A percentile compares a stretch with the other conserved stretches of the same genome.
Evolutionary conservation across 2,329 filamentous ascomycete species (phyloP).

Genomic region (Colletotrichum sp.): DNA sequence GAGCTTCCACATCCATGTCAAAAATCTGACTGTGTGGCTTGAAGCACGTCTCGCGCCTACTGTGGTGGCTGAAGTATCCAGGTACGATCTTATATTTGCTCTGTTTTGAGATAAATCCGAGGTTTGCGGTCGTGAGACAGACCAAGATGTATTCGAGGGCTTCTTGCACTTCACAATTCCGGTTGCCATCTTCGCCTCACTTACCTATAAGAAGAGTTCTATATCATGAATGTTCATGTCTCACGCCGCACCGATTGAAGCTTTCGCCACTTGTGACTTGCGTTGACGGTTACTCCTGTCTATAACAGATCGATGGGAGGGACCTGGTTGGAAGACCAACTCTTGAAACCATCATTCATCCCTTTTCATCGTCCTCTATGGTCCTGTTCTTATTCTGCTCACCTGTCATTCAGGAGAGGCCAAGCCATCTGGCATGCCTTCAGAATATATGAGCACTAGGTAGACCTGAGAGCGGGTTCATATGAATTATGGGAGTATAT

Average conservation of each 20-base stretch:
- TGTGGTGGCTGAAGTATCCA: background rate
- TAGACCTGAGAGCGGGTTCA: background rate
- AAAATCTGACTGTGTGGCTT: rapidly evolving
- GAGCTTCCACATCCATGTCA: background rate
- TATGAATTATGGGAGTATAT: background rate
- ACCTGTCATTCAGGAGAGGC: background rate
- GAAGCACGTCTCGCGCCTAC: rapidly evolving
- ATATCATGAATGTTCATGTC: rapidly evolving
- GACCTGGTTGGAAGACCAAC: rapidly evolving
- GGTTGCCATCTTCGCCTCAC: rapidly evolving
- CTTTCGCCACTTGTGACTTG: background rate
- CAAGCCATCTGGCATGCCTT: rapidly evolving
- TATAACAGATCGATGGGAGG: rapidly evolving
- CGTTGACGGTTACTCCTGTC: background rate
- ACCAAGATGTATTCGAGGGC: rapidly evolving
- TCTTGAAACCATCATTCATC: background rate
- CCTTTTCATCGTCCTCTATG: rapidly evolving
- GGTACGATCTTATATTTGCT: background rate
- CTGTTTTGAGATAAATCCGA: rapidly evolving
- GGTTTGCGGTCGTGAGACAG: background rate
- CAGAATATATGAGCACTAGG: background rate
- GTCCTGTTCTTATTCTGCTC: rapidly evolving
- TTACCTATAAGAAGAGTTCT: background rate
- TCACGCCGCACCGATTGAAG: background rate
- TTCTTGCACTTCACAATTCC: background rate